A percentile compares a stretch with the other conserved stretches of the same genome.
Evolutionary conservation across 176 grass and related monocot genomes (phyloP).

Genomic region (Zea mays): Zm-B73-REFERENCE-NAM-5.0 NC_050104.1:153748501-153749000

Average conservation of each 20-base stretch:
- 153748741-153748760: constrained; percentile 29
- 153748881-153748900: constrained; percentile 20
- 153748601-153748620: constrained; percentile 50
- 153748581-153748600: constrained; percentile 63
- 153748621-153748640: constrained; percentile 43
- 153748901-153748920: constrained; percentile 27
- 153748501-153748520: constrained; percentile 35
- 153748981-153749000: constrained; percentile 30
- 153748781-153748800: constrained; percentile 46
- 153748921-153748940: background rate
- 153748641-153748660: constrained; percentile 43
- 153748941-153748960: constrained; percentile 26
- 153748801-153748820: constrained; percentile 27
- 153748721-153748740: constrained; percentile 36
- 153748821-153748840: constrained; percentile 20
- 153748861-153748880: constrained; percentile 26
- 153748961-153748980: constrained; percentile 24
- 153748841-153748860: constrained; percentile 18
- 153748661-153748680: constrained; percentile 37
- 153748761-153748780: constrained; percentile 29
- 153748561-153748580: constrained; percentile 43
- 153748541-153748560: constrained; percentile 43
- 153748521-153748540: constrained; percentile 31
- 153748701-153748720: constrained; percentile 25
- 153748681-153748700: constrained; percentile 25